phyloP scores from a whole-genome alignment of 192 early-diverging fungal genomes.

The Mortierella hygrophila region DNA sequence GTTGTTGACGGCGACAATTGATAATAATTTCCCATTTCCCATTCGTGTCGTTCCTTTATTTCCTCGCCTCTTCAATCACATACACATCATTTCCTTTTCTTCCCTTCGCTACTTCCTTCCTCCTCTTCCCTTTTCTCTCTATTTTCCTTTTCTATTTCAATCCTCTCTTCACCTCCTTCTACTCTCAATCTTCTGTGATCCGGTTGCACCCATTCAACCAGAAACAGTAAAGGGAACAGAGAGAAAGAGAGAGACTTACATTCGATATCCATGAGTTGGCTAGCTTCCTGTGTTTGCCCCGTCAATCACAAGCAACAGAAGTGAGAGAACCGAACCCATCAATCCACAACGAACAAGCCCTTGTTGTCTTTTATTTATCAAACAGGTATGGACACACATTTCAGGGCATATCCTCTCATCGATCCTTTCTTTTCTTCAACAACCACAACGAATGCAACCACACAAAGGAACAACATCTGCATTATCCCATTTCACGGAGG shows the following conservation, averaged over 20 bases:
- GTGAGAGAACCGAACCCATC: conserved; percentile 2
- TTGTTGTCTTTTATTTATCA: background rate
- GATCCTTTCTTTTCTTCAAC: too few species aligned
- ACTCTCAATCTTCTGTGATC: conserved; percentile 15
- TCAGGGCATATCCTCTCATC: background rate
- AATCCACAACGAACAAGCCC: background rate
- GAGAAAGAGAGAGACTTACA: background rate
- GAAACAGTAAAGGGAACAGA: background rate
- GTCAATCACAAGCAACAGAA: conserved; percentile 9
- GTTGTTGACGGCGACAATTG: conserved; percentile 6
- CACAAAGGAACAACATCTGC: background rate
- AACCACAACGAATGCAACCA: background rate
- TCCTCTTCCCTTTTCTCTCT: too few species aligned
- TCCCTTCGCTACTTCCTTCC: background rate
- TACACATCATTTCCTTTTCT: too few species aligned
- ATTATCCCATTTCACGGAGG: background rate
- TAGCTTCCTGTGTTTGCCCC: background rate
- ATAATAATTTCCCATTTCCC: background rate
- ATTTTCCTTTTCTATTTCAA: background rate
- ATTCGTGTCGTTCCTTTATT: background rate
- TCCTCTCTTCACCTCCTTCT: background rate
- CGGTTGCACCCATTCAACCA: background rate
- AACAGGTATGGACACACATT: background rate
- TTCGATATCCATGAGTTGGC: conserved; percentile 8
- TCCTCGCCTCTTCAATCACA: background rate